Percentiles rank a stretch among this genome's conserved stretches.
Evolutionary conservation across 176 grass and related monocot genomes (phyloP).

Genomic region (Alloteropsis semialata): DNA sequence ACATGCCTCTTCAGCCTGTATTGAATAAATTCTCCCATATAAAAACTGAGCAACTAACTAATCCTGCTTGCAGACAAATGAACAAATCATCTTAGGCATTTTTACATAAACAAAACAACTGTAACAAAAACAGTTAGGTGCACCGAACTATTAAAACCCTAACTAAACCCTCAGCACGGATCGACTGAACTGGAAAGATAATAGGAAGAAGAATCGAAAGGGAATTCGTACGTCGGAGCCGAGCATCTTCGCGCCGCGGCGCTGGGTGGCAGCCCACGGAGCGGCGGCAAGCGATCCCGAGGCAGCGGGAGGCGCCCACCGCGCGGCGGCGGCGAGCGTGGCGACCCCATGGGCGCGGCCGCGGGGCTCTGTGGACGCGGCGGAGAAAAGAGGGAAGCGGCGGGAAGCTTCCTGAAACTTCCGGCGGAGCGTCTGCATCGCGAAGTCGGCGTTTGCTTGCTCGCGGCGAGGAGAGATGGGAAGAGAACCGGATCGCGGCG

Average conservation of each 20-base stretch:
- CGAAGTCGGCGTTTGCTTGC: not conserved
- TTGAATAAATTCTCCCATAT: not conserved
- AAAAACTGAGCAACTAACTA: not conserved
- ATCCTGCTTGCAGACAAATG: not conserved
- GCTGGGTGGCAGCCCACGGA: slow-evolving; percentile 60
- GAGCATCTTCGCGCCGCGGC: slow-evolving; percentile 72
- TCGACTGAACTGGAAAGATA: not conserved
- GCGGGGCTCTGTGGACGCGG: not conserved
- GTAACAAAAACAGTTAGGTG: not conserved
- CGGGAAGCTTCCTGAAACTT: slow-evolving; percentile 45
- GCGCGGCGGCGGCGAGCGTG: slow-evolving; percentile 20
- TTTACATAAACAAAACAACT: not conserved
- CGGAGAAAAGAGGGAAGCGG: slow-evolving; percentile 13
- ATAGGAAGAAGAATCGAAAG: not conserved
- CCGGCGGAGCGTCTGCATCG: slow-evolving; percentile 51
- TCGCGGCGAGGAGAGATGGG: too few species aligned
- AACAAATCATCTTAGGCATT: not conserved
- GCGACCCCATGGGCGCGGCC: slow-evolving; percentile 5
- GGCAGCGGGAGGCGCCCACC: not conserved
- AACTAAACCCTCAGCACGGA: not conserved
- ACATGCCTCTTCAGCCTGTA: not conserved
- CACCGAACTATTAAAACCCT: not conserved
- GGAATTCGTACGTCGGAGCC: slow-evolving; percentile 51
- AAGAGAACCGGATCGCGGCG: too few species aligned
- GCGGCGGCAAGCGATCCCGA: slow-evolving; percentile 32